Evolutionary conservation across 306 rosid genomes (phyloP), one percentile per base, ranked within the genome.

Genomic region (Cucumis cinereus): DNA sequence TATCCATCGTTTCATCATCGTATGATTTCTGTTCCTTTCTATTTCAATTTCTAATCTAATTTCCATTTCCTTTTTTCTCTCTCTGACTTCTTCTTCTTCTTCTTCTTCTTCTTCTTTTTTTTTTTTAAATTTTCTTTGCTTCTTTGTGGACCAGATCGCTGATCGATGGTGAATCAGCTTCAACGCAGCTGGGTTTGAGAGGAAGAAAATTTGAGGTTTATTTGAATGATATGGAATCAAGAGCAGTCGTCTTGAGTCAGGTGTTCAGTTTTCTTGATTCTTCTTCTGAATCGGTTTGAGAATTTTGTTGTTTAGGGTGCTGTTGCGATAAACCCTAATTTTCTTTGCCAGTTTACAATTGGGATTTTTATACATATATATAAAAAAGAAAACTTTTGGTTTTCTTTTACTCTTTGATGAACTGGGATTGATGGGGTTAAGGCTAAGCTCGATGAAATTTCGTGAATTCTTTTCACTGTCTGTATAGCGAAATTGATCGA

Each of bases 181-280:
- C 47, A 68, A 47, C 58, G 71, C 10, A 52, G 38, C 58, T 77
- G 78, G 81, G 17, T 54, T 19, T 77, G 56, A 17, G 64, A 26
- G 23, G 59, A 12, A 74, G 24, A 40, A 49, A 6, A 26, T 40
- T 67, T 79, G 16, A 35, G 38, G 76, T 16, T 50, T 8, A 16
- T 10, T 16, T 26, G 76, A 71, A 71, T 26, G 26, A 49, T 49
- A 45, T 22, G 56, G 75, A 69, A 57, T 79, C 80, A 7, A 55
- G 64, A 28, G 77, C 82, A 38, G 56, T 69, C 80, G 57, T 35
- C 68, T 43, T 43, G 43, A 57, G 77, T 66, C 90, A 86, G 90
- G 90, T 84, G 78, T 86, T 84, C 50, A 22, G 38, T 56, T 84
- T 63, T 73, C 58, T 63, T 36, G 8, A 30, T 35, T 35, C 52